A percentile compares a stretch with the other conserved stretches of the same genome.
These are phyloP conservation scores for Vitis labrusca DNA, from an alignment of 164 flowering plant species.

Conservation along the genomic window DNA sequence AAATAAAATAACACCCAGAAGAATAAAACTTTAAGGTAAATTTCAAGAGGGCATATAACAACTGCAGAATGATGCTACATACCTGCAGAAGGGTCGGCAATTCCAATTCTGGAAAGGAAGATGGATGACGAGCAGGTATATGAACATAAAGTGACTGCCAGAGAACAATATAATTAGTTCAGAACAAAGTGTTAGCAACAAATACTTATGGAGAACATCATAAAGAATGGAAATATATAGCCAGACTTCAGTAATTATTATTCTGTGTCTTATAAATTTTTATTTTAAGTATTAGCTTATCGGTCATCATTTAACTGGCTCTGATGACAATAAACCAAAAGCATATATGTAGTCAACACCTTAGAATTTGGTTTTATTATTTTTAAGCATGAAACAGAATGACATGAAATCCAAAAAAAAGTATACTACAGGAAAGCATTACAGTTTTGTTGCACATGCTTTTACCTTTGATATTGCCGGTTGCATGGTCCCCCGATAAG, in stretches of 20 bases:
- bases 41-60: neutral
- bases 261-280: no score
- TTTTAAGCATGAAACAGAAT: no score
- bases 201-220: neutral
- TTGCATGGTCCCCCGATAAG: conserved; percentile 88
- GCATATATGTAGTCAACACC: no score
- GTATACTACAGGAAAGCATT: no score
- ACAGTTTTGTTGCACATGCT: neutral
- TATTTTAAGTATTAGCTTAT: no score
- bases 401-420: no score
- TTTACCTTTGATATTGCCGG: conserved; percentile 86
- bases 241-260: no score
- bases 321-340: no score
- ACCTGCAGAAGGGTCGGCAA: conserved; percentile 95
- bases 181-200: neutral
- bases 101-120: conserved; percentile 85
- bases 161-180: conserved; percentile 4
- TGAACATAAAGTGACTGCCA: conserved; percentile 82
- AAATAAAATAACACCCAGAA: neutral
- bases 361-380: no score
- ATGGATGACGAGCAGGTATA: conserved; percentile 78
- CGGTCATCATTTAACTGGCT: no score
- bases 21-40: neutral
- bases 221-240: neutral
- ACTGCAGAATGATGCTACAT: conserved; percentile 6